These are phyloP conservation scores for Anisodus acutangulus DNA, from an alignment of 257 asterid genomes.

Conservation along the genomic window DNA sequence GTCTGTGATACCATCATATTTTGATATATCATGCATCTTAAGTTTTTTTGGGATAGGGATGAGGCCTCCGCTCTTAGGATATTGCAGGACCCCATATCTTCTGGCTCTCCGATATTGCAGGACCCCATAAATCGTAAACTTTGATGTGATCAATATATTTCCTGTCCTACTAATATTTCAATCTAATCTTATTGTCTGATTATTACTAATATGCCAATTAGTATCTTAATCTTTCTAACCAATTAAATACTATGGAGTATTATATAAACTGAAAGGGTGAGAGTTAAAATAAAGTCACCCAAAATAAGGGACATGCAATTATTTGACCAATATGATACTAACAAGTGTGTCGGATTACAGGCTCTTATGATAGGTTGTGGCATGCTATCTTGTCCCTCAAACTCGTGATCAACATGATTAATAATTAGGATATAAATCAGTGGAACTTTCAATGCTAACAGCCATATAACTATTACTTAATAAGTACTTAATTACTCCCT, in stretches of 20 bases:
- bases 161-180: too few species aligned
- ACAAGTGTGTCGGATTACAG: slow-evolving; percentile 25
- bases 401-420: slow-evolving; percentile 23
- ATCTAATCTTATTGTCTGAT: background rate
- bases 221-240: background rate
- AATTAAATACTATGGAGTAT: background rate
- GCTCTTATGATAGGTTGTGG: slow-evolving; percentile 13
- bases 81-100: too few species aligned
- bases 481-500: background rate
- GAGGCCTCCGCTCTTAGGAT: too few species aligned
- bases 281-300: background rate
- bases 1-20: too few species aligned
- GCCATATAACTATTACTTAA: slow-evolving; percentile 5
- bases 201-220: background rate
- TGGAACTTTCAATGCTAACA: slow-evolving; percentile 17
- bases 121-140: background rate
- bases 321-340: background rate
- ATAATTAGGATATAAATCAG: slow-evolving; percentile 9
- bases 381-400: slow-evolving; percentile 20
- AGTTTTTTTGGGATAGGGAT: too few species aligned
- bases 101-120: too few species aligned
- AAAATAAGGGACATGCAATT: background rate
- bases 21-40: too few species aligned
- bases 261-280: background rate
- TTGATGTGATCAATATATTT: background rate